phyloP scores from a whole-genome alignment of 2,329 filamentous ascomycete genomes.

The Phaeosphaeria sp. region DNA sequence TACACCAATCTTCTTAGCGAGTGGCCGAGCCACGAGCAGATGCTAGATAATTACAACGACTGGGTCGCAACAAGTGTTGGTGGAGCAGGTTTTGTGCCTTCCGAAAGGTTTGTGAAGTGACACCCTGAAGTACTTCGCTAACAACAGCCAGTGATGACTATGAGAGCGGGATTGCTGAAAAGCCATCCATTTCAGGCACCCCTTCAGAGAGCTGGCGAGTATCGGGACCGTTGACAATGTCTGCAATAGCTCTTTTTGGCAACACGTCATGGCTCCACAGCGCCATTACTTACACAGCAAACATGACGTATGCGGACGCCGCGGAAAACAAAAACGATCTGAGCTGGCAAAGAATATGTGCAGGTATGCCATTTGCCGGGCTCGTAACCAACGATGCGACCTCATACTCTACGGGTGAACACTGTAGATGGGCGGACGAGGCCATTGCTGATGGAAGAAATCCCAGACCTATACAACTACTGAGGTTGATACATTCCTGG shows the following conservation, averaged over 20 bases:
- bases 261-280: conserved; percentile 1
- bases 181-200: background rate
- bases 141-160: background rate
- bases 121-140: background rate
- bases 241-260: conserved; percentile 1
- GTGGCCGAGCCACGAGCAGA: conserved; percentile 6
- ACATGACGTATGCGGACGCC: background rate
- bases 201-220: background rate
- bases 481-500: background rate
- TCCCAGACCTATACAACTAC: background rate
- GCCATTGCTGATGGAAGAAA: background rate
- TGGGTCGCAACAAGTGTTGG: background rate
- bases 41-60: background rate
- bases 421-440: background rate
- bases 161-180: background rate
- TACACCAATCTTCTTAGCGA: conserved; percentile 12
- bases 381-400: background rate
- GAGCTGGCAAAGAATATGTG: background rate
- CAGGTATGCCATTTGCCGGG: background rate
- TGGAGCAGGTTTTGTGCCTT: background rate
- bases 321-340: background rate
- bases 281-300: background rate
- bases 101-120: background rate
- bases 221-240: background rate
- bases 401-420: background rate